A percentile compares a stretch with the other conserved stretches of the same genome.
Evolutionary conservation across 2,329 filamentous ascomycete species (phyloP).

Genomic region (Colletotrichum nymphaeae): DNA sequence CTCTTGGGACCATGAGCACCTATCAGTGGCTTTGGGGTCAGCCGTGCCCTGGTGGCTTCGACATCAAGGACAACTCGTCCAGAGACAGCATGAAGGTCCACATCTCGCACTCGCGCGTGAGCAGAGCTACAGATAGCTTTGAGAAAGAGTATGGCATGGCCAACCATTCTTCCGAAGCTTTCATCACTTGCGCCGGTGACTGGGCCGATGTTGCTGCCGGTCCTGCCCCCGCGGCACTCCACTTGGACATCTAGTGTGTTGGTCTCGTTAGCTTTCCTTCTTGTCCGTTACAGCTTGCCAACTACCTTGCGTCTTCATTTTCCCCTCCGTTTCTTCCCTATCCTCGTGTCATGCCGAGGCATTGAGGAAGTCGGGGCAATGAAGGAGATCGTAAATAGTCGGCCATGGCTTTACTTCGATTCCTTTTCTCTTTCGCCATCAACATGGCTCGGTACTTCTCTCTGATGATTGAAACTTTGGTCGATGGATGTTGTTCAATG

Average conservation of each 20-base stretch:
- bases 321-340: neutral
- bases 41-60: slow-evolving; percentile 16
- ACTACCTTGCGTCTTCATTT: neutral
- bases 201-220: slow-evolving; percentile 23
- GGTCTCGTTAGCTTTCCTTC: no score
- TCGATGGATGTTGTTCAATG: neutral
- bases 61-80: slow-evolving; percentile 25
- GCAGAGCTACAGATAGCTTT: slow-evolving; percentile 1
- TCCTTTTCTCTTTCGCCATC: neutral
- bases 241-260: neutral
- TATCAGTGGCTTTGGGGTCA: slow-evolving; percentile 28
- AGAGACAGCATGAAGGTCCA: slow-evolving; percentile 28
- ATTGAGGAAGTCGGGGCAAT: neutral
- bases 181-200: slow-evolving; percentile 18
- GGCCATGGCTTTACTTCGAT: neutral
- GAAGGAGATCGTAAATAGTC: neutral
- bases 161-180: slow-evolving; percentile 26
- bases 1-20: neutral
- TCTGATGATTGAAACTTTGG: neutral
- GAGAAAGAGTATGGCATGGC: slow-evolving; percentile 22
- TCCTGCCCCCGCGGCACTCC: neutral
- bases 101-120: slow-evolving; percentile 4
- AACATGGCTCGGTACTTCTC: neutral
- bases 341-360: neutral
- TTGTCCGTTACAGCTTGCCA: neutral